phyloP scores from a whole-genome alignment of 495 filamentous ascomycete species.

The Tirmania nivea region DNA sequence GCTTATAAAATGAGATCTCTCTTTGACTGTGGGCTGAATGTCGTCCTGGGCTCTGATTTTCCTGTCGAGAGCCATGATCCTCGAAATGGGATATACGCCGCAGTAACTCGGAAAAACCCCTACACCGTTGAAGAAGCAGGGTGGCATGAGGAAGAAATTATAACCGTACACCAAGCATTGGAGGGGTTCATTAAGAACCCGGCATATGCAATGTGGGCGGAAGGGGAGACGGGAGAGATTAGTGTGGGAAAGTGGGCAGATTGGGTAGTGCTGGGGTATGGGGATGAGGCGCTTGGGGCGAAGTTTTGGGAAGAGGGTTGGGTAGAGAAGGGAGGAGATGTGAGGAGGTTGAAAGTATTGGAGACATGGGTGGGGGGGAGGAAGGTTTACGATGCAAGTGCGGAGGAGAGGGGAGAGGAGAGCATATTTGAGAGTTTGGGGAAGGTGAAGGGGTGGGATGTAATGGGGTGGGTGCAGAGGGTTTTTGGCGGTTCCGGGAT shows the following conservation, averaged over 20 bases:
- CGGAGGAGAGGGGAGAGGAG: background rate
- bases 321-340: conserved; percentile 18
- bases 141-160: conserved; percentile 32
- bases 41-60: conserved; percentile 39
- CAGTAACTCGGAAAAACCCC: conserved; percentile 32
- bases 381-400: conserved; percentile 17
- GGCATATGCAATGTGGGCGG: conserved; percentile 27
- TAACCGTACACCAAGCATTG: conserved; percentile 32
- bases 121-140: conserved; percentile 29
- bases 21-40: conserved; percentile 9
- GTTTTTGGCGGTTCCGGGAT: conserved; percentile 18
- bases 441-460: background rate
- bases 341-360: conserved; percentile 29
- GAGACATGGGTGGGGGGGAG: conserved; percentile 44
- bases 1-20: conserved; percentile 35
- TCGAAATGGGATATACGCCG: conserved; percentile 40
- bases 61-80: conserved; percentile 38
- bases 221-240: conserved; percentile 32
- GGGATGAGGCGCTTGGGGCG: conserved; percentile 15
- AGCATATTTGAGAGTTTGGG: background rate
- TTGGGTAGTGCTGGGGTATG: conserved; percentile 37
- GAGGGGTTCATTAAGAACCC: conserved; percentile 32
- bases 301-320: conserved; percentile 15
- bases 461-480: background rate
- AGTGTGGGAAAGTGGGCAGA: conserved; percentile 33